phyloP scores from a whole-genome alignment of 2,329 filamentous ascomycete species.

The Aspergillus novoparasiticus region DNA sequence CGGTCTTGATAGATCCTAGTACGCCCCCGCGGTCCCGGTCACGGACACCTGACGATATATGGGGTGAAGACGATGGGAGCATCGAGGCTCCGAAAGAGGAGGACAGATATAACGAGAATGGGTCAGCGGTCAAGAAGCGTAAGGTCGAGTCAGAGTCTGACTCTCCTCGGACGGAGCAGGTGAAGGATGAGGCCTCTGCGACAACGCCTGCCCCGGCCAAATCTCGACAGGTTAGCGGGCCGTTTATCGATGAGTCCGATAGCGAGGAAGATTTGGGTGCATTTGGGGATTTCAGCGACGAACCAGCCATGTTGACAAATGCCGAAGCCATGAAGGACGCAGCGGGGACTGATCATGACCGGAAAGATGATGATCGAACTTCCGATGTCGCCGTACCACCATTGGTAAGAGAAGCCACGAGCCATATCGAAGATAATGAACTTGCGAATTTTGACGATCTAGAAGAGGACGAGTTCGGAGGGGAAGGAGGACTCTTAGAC shows the following conservation, averaged over 20 bases:
- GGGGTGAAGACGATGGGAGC: slow-evolving; percentile 31
- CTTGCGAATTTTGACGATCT: slow-evolving; percentile 60
- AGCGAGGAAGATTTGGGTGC: slow-evolving; percentile 52
- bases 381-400: slow-evolving; percentile 36
- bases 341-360: slow-evolving; percentile 10
- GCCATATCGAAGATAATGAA: slow-evolving; percentile 48
- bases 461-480: slow-evolving; percentile 64
- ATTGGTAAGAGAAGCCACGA: slow-evolving; percentile 55
- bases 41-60: slow-evolving; percentile 38
- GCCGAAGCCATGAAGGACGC: not conserved
- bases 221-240: slow-evolving; percentile 31
- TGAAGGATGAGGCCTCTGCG: not conserved
- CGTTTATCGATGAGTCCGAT: slow-evolving; percentile 53
- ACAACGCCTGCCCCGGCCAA: slow-evolving; percentile 11
- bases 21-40: slow-evolving; percentile 22
- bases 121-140: slow-evolving; percentile 34
- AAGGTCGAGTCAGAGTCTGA: slow-evolving; percentile 28
- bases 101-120: slow-evolving; percentile 37
- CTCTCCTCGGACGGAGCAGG: slow-evolving; percentile 2
- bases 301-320: not conserved
- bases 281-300: slow-evolving; percentile 26
- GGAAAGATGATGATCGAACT: slow-evolving; percentile 16
- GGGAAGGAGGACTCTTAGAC: slow-evolving; percentile 64
- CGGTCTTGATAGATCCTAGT: not conserved
- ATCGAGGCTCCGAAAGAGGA: slow-evolving; percentile 15